Percentiles rank a stretch among this genome's conserved stretches.
Evolutionary conservation across 192 early-diverging fungal species (phyloP).

Genomic region (Polychytrium aggregatum): DNA sequence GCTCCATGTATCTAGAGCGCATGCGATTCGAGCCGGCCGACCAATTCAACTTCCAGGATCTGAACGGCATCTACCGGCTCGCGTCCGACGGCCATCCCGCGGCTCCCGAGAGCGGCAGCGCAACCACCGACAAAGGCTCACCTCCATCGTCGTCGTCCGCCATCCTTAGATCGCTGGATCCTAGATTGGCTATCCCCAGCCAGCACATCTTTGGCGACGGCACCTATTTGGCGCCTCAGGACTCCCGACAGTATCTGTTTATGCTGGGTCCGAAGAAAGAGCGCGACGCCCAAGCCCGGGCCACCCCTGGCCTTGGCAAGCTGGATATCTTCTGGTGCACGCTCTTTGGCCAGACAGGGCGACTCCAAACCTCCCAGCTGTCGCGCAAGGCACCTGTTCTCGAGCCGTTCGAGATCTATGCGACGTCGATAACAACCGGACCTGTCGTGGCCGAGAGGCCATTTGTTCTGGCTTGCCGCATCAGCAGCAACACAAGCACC

Average conservation of each 20-base stretch:
- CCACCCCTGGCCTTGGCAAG: conserved; percentile 78
- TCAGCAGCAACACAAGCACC: conserved; percentile 42
- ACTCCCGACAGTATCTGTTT: conserved; percentile 87
- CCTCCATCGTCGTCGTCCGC: background rate
- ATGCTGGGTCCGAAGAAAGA: conserved; percentile 53
- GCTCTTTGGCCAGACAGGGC: conserved; percentile 76
- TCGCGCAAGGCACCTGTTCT: conserved; percentile 66
- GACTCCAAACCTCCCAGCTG: conserved; percentile 88
- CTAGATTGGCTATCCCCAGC: too few relatives aligned
- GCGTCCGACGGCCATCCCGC: background rate
- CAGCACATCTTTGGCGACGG: conserved; percentile 45
- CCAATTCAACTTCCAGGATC: conserved; percentile 56
- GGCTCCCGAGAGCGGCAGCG: background rate
- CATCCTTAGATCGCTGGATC: background rate
- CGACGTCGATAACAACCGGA: conserved; percentile 29
- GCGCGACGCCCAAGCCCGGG: conserved; percentile 46
- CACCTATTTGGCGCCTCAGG: conserved; percentile 56
- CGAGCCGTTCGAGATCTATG: conserved; percentile 59
- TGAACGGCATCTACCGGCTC: conserved; percentile 32
- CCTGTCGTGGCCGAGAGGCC: conserved; percentile 44
- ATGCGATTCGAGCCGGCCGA: conserved; percentile 75
- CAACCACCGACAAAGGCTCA: background rate
- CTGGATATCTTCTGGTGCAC: conserved; percentile 93
- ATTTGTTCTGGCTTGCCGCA: conserved; percentile 49
- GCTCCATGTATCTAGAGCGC: conserved; percentile 73